phyloP scores from a whole-genome alignment of 768 basidiomycete species.

The Kwoniella mangroviensis region DNA sequence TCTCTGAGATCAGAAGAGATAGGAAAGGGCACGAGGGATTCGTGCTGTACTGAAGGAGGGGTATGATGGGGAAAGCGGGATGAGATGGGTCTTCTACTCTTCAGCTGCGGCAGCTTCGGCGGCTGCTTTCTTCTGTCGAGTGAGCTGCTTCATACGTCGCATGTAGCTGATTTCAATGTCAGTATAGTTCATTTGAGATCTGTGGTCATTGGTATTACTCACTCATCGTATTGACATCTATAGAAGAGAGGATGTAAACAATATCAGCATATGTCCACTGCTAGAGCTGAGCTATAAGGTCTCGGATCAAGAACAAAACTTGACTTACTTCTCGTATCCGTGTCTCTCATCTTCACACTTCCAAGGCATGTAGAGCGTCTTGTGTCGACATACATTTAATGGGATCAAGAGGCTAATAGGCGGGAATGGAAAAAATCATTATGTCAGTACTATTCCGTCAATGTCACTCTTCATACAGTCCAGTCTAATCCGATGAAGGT shows the following conservation, averaged over 20 bases:
- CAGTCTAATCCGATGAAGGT: too few species aligned
- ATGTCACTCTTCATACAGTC: too few species aligned
- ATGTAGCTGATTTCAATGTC: conserved; percentile 67
- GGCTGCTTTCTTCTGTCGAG: conserved; percentile 67
- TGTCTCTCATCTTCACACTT: conserved; percentile 82
- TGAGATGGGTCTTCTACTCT: conserved; percentile 10
- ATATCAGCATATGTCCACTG: conserved; percentile 4
- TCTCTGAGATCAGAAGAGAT: too few species aligned
- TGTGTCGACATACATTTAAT: conserved; percentile 80
- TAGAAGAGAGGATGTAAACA: background rate
- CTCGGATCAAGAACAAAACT: too few species aligned
- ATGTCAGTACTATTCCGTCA: background rate
- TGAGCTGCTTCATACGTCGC: conserved; percentile 82
- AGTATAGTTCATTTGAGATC: background rate
- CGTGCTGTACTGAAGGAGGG: background rate
- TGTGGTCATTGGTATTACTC: conserved; percentile 55
- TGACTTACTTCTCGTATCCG: conserved; percentile 60
- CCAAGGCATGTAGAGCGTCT: conserved; percentile 83
- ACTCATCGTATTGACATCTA: conserved; percentile 97
- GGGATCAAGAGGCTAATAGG: conserved; percentile 77
- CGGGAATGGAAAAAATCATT: background rate
- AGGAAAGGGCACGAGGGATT: background rate
- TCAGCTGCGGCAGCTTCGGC: conserved; percentile 60
- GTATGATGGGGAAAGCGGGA: background rate
- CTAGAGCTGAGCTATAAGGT: too few species aligned